These are phyloP conservation scores for Wilhelminamyces savonicus DNA, from an alignment of 805 yeast species.

Conservation along the genomic window DNA sequence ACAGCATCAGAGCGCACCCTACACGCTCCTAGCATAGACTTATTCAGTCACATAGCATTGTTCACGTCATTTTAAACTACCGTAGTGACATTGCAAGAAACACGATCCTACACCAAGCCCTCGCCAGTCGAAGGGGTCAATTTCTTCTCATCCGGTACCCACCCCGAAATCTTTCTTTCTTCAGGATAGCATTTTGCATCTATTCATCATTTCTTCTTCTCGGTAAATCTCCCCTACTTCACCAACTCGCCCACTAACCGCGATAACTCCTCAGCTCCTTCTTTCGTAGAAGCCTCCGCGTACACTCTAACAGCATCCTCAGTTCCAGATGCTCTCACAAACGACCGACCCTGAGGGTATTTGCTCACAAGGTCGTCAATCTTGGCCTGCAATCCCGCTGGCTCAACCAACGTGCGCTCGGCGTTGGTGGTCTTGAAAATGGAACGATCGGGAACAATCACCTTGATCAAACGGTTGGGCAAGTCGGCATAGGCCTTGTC, in stretches of 20 bases:
- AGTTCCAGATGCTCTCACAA: constrained; percentile 96
- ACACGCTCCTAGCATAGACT: no score
- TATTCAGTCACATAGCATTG: no score
- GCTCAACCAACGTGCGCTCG: constrained; percentile 73
- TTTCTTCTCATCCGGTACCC: no score
- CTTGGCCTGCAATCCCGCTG: constrained; percentile 66
- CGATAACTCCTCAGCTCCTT: constrained; percentile 23
- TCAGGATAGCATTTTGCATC: no score
- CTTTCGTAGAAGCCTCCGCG: constrained; percentile 67
- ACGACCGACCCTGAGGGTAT: constrained; percentile 66
- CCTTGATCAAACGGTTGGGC: constrained; percentile 81
- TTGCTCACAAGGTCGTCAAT: constrained; percentile 62
- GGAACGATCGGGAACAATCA: constrained; percentile 74
- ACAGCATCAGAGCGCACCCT: no score
- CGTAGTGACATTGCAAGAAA: no score
- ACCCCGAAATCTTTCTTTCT: no score
- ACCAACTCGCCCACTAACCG: constrained; percentile 22
- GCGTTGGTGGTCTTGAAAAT: constrained; percentile 83
- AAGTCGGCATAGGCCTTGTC: constrained; percentile 70
- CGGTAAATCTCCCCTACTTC: constrained; percentile 5
- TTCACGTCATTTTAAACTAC: no score
- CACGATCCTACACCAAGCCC: no score
- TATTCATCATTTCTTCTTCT: no score
- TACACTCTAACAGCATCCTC: constrained; percentile 96
- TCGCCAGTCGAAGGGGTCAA: no score